Base-by-base conservation (phyloP, 768 basidiomycete genomes). In the Rhizopogon sp. region DNA sequence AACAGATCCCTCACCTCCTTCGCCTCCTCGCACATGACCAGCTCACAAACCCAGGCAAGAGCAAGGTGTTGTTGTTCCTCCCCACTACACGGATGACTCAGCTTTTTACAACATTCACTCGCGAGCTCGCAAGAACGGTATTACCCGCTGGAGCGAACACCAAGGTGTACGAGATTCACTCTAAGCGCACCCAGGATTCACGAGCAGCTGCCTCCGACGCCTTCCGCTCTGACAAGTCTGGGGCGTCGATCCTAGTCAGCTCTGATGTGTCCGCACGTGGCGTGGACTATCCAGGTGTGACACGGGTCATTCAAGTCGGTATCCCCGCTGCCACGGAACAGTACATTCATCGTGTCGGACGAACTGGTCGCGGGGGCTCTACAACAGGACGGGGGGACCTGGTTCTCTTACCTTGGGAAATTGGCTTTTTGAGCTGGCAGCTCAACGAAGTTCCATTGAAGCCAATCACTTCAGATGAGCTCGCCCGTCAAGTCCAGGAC, bases 221-320 rank as follows among this genome's bases (percentile, higher is more conserved):
- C 10, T 95, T 92, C 78, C 75, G 85, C 54, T 50, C 53, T 37
- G 58, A 50, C 35, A 45, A 29, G n/a, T 57, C 1, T 16, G 65
- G 71, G 2, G 75, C 76, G 5, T 79, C 84, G 0, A 74, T 97
- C 31, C 80, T 96, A 50, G 76, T 97, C 60, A 88, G 85, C 3
- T 93, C 92, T 1, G 93, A 96, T 60, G 85, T 96, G 5, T 93
- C 90, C 29, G 91, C 92, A 20, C 82, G 92, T 55, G 91, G 91
- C 14, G 81, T 95, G 43, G 91, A 96, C 68, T 96, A 95, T 66
- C 92, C 92, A 7, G 83, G 81, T 17, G 89, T 94, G 20, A 91
- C 90, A 0, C 84, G 93, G 39, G 88, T 95, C 57, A 88, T 98
- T 59, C 97, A 98, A 68, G 76, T 99, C 50, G 94, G 96, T 50